Conservation (phyloP, 2,329 filamentous ascomycete species). For the Ophiognomonia clavigignenti-juglandacearum region DNA sequence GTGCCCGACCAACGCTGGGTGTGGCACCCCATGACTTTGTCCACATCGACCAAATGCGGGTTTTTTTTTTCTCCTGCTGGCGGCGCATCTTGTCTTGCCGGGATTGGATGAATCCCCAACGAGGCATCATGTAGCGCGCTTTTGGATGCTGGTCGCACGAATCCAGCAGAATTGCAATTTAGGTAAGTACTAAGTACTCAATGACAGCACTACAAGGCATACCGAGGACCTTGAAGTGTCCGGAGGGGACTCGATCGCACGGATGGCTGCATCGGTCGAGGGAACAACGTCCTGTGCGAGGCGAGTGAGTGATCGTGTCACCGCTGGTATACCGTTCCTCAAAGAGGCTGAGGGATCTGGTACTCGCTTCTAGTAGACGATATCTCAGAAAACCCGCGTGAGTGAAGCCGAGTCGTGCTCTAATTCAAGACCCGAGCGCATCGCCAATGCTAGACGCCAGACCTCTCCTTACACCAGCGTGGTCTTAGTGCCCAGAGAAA, state of each 20-base stretch:
- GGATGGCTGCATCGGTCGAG: neutral
- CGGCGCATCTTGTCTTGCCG: no score
- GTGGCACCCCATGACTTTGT: no score
- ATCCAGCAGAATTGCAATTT: neutral
- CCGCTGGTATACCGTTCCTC: constrained; percentile 5
- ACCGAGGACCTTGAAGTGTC: neutral
- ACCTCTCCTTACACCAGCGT: neutral
- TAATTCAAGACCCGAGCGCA: neutral
- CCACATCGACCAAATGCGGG: no score
- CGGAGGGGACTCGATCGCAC: neutral
- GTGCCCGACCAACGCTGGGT: no score
- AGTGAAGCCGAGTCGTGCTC: neutral
- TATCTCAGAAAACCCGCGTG: neutral
- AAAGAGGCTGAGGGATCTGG: constrained; percentile 10
- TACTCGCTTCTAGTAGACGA: constrained; percentile 1
- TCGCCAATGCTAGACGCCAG: neutral
- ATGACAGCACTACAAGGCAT: neutral
- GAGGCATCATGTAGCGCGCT: neutral
- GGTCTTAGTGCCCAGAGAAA: neutral
- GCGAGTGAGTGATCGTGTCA: neutral
- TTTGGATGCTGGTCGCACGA: no score
- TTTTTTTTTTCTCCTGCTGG: no score
- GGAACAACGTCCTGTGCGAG: neutral
- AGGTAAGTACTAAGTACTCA: no score
- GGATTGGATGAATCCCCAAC: no score